Evolutionary conservation across 106 monocot species (phyloP).

Genomic region (Dendrobium nobile): DNA sequence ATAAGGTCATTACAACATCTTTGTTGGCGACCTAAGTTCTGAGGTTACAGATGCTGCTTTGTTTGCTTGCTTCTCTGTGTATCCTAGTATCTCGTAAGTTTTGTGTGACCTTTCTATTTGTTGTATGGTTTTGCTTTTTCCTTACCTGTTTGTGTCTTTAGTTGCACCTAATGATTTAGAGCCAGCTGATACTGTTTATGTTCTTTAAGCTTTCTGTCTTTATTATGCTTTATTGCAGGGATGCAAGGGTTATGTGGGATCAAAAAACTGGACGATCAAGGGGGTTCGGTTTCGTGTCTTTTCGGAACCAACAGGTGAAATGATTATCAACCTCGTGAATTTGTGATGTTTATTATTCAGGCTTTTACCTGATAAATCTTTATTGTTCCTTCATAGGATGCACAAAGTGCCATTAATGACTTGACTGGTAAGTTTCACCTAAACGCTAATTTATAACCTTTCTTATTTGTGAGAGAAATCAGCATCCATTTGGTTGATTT

Average conservation of each 20-base stretch:
- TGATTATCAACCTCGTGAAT: neutral
- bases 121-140: neutral
- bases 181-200: neutral
- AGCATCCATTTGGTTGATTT: neutral
- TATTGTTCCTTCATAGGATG: conserved; percentile 55
- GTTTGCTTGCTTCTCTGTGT: conserved; percentile 68
- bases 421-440: conserved; percentile 44
- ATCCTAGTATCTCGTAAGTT: conserved; percentile 77
- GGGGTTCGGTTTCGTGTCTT: conserved; percentile 96
- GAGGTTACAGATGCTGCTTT: conserved; percentile 78
- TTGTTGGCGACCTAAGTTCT: conserved; percentile 87
- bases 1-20: conserved; percentile 63
- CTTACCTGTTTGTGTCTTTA: neutral
- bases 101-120: neutral
- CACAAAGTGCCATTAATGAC: conserved; percentile 97
- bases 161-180: neutral
- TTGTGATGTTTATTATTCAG: neutral
- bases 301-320: conserved; percentile 74
- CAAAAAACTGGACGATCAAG: conserved; percentile 90
- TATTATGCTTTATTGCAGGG: conserved; percentile 30
- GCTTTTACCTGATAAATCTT: neutral
- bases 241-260: conserved; percentile 99
- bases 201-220: neutral
- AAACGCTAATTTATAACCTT: neutral
- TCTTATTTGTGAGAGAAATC: neutral